Percentiles rank a stretch among this genome's conserved stretches.
These are phyloP conservation scores for Bimuria novae-zelandiae DNA, from an alignment of 2,329 filamentous ascomycete genomes.

Conservation along the genomic window DNA sequence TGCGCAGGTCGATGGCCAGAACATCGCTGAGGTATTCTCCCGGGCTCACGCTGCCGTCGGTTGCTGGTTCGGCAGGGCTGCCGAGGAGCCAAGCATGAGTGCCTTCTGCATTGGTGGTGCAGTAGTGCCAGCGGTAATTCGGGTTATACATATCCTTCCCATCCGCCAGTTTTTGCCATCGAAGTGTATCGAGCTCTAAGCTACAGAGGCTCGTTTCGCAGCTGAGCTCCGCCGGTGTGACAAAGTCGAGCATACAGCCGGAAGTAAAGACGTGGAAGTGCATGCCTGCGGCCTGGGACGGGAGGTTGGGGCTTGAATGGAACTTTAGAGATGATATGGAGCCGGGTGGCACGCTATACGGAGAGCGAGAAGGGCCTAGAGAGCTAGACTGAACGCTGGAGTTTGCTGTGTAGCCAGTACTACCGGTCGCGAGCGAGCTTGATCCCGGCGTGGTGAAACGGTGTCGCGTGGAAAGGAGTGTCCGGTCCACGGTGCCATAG, in stretches of 20 bases:
- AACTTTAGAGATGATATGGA: conserved; percentile 91
- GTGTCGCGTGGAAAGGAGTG: conserved; percentile 37
- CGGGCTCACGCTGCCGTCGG: conserved; percentile 70
- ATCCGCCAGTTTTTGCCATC: conserved; percentile 95
- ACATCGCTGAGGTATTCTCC: conserved; percentile 96
- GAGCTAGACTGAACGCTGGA: conserved; percentile 63
- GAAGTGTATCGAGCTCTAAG: conserved; percentile 80
- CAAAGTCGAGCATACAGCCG: conserved; percentile 88
- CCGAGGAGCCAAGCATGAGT: conserved; percentile 98
- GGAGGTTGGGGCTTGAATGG: conserved; percentile 81
- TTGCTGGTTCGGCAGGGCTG: conserved; percentile 74
- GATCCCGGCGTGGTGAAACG: conserved; percentile 34
- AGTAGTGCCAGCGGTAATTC: conserved; percentile 98
- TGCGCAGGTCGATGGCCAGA: conserved; percentile 87
- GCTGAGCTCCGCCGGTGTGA: conserved; percentile 88
- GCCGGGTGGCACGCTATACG: conserved; percentile 72
- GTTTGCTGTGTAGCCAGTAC: conserved; percentile 71
- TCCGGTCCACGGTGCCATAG: conserved; percentile 57
- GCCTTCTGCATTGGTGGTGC: conserved; percentile 90
- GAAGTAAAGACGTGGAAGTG: conserved; percentile 97
- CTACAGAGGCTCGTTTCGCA: conserved; percentile 90
- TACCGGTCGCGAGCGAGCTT: conserved; percentile 44
- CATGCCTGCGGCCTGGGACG: conserved; percentile 85
- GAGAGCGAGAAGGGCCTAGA: conserved; percentile 50
- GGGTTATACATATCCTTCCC: conserved; percentile 90